Evolutionary conservation across 768 basidiomycete species (phyloP).

Genomic region (Leccinum subtestaceum): DNA sequence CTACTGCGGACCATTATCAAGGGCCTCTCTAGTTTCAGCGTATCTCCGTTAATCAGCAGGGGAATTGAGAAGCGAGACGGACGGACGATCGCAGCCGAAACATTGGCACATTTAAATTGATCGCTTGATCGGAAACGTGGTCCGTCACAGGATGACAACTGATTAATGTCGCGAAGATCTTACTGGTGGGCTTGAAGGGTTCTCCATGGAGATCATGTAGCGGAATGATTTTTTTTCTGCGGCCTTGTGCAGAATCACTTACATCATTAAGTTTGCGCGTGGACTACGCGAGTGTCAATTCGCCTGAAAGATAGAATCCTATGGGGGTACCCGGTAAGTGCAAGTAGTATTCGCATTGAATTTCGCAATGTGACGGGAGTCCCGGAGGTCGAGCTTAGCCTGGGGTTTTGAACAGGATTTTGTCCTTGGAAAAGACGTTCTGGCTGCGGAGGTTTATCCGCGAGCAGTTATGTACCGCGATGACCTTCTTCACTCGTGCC

Average conservation of each 20-base stretch:
- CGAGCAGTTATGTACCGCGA: too few species aligned
- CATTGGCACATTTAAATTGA: not conserved
- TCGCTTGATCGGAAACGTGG: constrained; percentile 1
- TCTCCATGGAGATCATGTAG: not conserved
- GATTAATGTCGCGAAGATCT: not conserved
- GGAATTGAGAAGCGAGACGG: not conserved
- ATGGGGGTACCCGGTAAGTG: not conserved
- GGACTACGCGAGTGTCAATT: not conserved
- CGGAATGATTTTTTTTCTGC: too few species aligned
- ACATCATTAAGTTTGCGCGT: not conserved
- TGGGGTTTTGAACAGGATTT: too few species aligned
- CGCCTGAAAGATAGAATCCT: not conserved
- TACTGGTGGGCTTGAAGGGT: not conserved
- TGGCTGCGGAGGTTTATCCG: too few species aligned
- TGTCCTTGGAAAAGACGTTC: too few species aligned
- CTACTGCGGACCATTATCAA: not conserved
- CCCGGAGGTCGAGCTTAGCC: too few species aligned
- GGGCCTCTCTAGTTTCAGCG: not conserved
- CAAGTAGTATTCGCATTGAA: too few species aligned
- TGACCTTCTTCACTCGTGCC: too few species aligned
- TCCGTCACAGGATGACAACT: not conserved
- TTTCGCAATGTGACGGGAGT: too few species aligned
- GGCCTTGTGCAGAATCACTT: not conserved
- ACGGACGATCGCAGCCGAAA: not conserved
- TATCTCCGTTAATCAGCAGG: not conserved